Base-by-base conservation (phyloP, 345 rosid genomes). In the Lagerstroemia speciosa region DNA sequence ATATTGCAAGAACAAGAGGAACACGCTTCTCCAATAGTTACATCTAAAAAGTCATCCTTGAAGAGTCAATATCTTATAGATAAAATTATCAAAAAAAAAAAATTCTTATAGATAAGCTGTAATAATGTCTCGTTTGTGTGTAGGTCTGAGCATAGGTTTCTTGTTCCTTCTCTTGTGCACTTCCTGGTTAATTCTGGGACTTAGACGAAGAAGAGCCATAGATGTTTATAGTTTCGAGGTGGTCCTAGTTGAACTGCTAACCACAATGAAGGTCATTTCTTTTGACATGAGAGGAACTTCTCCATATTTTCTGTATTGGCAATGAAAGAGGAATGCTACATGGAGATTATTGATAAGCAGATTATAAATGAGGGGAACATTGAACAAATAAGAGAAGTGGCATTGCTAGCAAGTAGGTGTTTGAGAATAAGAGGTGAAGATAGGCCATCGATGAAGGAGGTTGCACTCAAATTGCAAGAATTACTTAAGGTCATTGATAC, bases 211-310 rank as follows among this genome's bases (percentile, higher is more conserved):
- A 82, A 81, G 64, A 84, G 87, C 0, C n/a, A n/a, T n/a, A n/a
- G 84, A 84, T 78, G 87, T 84, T 5, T 82, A 81, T 7, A 82
- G 84, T 58, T 84, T 82, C 33, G 81, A 84, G 0, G 83, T 84
- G 52, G 87, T 77, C 17, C 33, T 82, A 26, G 71, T 73, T 20
- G 86, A 84, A 75, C 78, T 84, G 20, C 61, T 82, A 67, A 84
- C 83, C 0, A 84, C 81, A 48, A 55, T 74, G 55, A 78, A 48
- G 58, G 77, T 79, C 0, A 5, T 82, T 1, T 74, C 78, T 0
- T 71, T 61, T 3, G 67, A 68, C 26, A 69, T 43, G 73, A 78
- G 6, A 75, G 64, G 20, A 77, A 71, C 32, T 75, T 82, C 8
- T 74, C 75, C 6, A 50, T 72, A 69, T 37, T 76, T 67, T 83